Evolutionary conservation across 345 rosid genomes (phyloP), one percentile per base, ranked within the genome.

Genomic region (Hibiscus tridactylites): DNA sequence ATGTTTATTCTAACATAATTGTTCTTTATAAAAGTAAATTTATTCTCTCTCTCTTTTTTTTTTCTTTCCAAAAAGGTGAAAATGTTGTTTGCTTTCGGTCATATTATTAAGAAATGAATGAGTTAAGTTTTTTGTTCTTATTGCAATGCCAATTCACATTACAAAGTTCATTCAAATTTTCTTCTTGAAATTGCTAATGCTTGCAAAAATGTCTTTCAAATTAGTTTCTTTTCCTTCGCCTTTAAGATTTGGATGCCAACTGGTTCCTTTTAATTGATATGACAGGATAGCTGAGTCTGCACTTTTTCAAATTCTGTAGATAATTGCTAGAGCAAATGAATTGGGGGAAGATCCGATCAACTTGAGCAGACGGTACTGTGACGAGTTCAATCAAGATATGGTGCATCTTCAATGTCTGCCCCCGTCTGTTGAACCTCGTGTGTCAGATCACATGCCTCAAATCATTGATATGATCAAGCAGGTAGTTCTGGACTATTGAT

Each of bases 391-490:
- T 71, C 79, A 68, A 53, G 99, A 95, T 79, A 89, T 95, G 97
- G 78, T 72, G 52, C 78, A 77, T 76, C 97, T 95, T 74, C 87
- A 82, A 57, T 95, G 99, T 83, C 68, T 95, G 71, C 81, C 87
- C 29, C 97, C 99, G 71, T 88, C 92, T 65, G 84, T 84, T 35
- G 89, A 95, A 68, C 99, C 99, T 4, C 84, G 93, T 2, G 99
- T 92, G 47, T 95, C 99, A 0, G 91, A 90, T 83, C 99, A 95
- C 79, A 88, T 91, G 84, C 86, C 92, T 70, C 97, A 95, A 58
- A 95, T 95, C 70, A 79, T 92, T 21, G 85, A 92, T 78, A 81
- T 95, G 87, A 95, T 95, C 81, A 86, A 89, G 69, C 91, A 88
- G 97, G 96, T 94, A 73, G 1, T 50, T 37, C 57, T 47, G 39